Conservation (phyloP, 2,329 filamentous ascomycete species). For the Monascus ruber region DNA sequence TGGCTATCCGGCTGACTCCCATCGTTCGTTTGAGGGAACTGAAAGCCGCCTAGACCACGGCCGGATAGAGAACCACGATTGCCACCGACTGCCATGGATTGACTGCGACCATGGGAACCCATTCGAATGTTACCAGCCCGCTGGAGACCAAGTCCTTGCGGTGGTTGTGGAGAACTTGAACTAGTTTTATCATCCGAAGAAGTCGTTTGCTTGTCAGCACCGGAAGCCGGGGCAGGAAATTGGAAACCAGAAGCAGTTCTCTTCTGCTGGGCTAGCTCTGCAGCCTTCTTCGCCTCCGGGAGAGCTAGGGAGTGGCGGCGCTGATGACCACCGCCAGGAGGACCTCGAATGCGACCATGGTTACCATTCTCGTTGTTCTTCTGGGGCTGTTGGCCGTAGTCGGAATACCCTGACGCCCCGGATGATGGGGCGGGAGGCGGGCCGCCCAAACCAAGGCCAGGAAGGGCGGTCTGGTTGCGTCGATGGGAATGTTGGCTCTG, state of each 20-base stretch:
- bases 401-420: conserved; percentile 72
- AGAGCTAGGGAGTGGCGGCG: conserved; percentile 89
- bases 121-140: conserved; percentile 83
- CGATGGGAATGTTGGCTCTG: conserved; percentile 72
- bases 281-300: conserved; percentile 93
- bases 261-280: conserved; percentile 93
- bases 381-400: conserved; percentile 58
- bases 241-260: conserved; percentile 88
- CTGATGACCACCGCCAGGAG: conserved; percentile 66
- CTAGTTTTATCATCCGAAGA: conserved; percentile 40
- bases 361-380: conserved; percentile 57
- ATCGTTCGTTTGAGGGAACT: conserved; percentile 50
- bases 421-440: conserved; percentile 88
- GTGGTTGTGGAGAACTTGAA: conserved; percentile 39
- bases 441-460: conserved; percentile 72
- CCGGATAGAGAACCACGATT: conserved; percentile 53
- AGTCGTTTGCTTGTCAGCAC: conserved; percentile 43
- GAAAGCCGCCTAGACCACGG: conserved; percentile 60
- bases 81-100: conserved; percentile 44
- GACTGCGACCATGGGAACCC: conserved; percentile 45
- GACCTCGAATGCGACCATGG: conserved; percentile 61
- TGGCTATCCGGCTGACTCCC: conserved; percentile 51
- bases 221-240: conserved; percentile 68
- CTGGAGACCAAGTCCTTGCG: conserved; percentile 50
- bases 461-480: conserved; percentile 93